Conservation (phyloP, 108 stramenopile genomes). For the Skeletonema costatum region DNA sequence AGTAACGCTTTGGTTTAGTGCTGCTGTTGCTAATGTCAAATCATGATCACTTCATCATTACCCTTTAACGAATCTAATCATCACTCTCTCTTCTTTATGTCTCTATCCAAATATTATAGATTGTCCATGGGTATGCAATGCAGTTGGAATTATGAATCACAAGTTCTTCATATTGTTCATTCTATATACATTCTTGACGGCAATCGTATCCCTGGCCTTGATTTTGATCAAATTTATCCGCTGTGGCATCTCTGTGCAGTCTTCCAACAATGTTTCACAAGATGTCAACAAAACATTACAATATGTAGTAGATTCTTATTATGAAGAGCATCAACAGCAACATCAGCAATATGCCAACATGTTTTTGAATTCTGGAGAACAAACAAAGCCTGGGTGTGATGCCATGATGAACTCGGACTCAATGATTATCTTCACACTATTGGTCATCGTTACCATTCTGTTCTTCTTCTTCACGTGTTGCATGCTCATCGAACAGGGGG, state of each 20-base stretch:
- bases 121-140: constrained; percentile 95
- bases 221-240: constrained; percentile 55
- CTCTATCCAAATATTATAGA: neutral
- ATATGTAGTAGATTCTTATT: neutral
- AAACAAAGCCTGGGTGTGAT: constrained; percentile 33
- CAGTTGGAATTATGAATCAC: constrained; percentile 92
- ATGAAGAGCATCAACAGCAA: neutral
- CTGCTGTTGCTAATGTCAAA: neutral
- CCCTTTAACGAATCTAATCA: no score
- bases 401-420: neutral
- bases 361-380: constrained; percentile 4
- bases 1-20: neutral
- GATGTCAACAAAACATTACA: constrained; percentile 23
- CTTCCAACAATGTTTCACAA: neutral
- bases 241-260: constrained; percentile 47
- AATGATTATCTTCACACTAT: constrained; percentile 24
- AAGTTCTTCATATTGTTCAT: constrained; percentile 97
- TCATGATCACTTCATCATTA: neutral
- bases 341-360: constrained; percentile 1
- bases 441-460: constrained; percentile 59
- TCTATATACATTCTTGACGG: constrained; percentile 83
- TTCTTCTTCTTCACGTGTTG: constrained; percentile 95
- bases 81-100: neutral
- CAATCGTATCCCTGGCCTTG: constrained; percentile 74
- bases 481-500: constrained; percentile 94